Conservation (phyloP, 176 grass and related monocot species). For the Carex myosuroides region DNA sequence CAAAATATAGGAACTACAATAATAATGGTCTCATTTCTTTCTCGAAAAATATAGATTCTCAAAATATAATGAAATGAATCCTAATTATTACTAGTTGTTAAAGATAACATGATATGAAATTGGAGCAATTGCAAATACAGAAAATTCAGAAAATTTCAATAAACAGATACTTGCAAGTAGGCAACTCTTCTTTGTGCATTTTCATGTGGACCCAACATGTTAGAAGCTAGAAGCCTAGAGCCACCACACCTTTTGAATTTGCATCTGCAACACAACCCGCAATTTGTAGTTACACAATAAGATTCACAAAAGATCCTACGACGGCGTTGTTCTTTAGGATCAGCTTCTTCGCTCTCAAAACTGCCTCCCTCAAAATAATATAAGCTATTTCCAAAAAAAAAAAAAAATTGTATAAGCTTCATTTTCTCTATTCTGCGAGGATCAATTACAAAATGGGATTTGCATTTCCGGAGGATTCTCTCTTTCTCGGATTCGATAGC, state of each 20-base stretch:
- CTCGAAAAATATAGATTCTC: not conserved
- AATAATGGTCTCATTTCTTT: not conserved
- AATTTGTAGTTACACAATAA: not conserved
- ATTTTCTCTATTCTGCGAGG: not conserved
- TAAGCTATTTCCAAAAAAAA: not conserved
- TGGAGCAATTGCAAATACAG: not conserved
- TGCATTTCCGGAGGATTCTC: conserved; percentile 48
- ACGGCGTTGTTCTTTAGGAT: not conserved
- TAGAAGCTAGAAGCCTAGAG: not conserved
- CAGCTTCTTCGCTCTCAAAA: not conserved
- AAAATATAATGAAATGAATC: not conserved
- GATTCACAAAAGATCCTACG: not conserved
- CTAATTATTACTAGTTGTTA: not conserved
- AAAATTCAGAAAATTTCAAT: not conserved
- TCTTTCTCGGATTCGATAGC: conserved; percentile 92
- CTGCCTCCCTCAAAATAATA: not conserved
- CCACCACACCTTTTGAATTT: not conserved
- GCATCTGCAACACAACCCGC: not conserved
- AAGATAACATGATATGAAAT: not conserved
- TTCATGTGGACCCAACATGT: not conserved
- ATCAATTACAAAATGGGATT: conserved; percentile 25
- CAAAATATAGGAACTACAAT: not conserved
- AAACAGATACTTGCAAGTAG: not conserved
- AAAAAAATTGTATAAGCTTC: not conserved
- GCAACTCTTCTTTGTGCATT: not conserved